Base-by-base conservation (phyloP, 768 basidiomycete genomes). In the Pluteus cervinus region DNA sequence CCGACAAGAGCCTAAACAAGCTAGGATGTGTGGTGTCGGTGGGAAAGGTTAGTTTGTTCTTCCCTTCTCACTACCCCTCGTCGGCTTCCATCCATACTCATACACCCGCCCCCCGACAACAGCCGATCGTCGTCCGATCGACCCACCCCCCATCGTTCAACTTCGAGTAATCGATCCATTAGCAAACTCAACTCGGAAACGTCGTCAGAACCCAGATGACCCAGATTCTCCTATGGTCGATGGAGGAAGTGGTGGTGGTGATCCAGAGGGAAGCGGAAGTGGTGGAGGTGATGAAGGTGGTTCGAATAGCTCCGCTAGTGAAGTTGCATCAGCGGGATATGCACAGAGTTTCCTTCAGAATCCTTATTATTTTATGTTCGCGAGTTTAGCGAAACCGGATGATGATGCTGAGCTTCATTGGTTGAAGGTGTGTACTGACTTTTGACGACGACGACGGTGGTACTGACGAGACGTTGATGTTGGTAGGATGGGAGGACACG, bases 61-160 rank as follows among this genome's bases (percentile, higher is more conserved):
- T 25, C 25, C 5, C 25, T 25, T 28, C 18, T n/a, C n/a, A n/a
- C n/a, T n/a, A n/a, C n/a, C n/a, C n/a, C n/a, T n/a, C n/a, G n/a
- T n/a, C n/a, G n/a, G n/a, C n/a, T n/a, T n/a, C n/a, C n/a, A n/a
- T n/a, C n/a, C 18, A 16, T 24, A 4, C 24, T 16, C 16, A 7
- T 20, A 17, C 12, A 15, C 22, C 12, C 42, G 21, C 36, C 31
- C 29, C 42, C 25, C 36, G 15, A n/a, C 16, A 23, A 36, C 63
- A 86, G 91, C 89, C 39, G 93, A 94, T 71, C 76, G 92, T n/a
- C 73, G 92, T 24, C 92, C 93, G 2, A 91, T 97, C 55, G 92
- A 97, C 68, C 93, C 93, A 0, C 91, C 92, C 1, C 92, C 93
- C 12, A 92, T 97, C 62, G 81, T 97, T n/a, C 90, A 94, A 58